Base-by-base conservation (phyloP, 179 eudicot genomes). In the Actinidia chinensis region DNA sequence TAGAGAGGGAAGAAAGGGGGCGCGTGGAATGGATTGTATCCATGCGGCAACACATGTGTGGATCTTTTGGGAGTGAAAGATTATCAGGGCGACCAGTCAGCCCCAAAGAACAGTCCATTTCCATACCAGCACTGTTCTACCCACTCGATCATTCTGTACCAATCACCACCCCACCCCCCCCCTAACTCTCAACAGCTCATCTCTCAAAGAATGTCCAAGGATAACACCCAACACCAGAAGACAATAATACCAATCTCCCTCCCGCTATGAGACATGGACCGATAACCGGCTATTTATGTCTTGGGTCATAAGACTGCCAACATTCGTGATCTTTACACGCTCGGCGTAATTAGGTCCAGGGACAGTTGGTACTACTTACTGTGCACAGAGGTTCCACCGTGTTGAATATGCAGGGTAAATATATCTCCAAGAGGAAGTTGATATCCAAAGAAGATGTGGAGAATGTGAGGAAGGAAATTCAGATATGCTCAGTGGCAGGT, bases 21-120 rank as follows among this genome's bases (percentile, higher is more conserved):
- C 0, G 50, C 40, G 5, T 28, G 61, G 43, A 55, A n/a, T 50
- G 36, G 46, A 55, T 76, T 84, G 89, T 89, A n/a, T 92, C 88
- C 85, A 92, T 92, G 97, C n/a, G 97, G 97, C 91, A 93, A 93
- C 71, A 93, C 97, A 88, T 93, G 97, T 91, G 89, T 94, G 78
- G 93, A 91, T 84, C 88, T 93, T 81, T 83, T 83, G 33, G 90
- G 90, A 68, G 84, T 74, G 78, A 89, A 81, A 82, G 58, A 79
- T 77, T 78, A 79, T 68, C 88, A 88, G 89, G 88, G 88, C 88
- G 78, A 80, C 78, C n/a, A 74, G 61, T 73, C 83, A 81, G 83
- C 97, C 94, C 82, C n/a, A 88, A 90, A 79, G 88, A 89, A 40
- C 84, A 76, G 63, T 87, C 83, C 68, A 73, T 75, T 75, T 87